Evolutionary conservation across 1,139 yeast genomes (phyloP).

Genomic region (Sugiyamaella neomexicana): DNA sequence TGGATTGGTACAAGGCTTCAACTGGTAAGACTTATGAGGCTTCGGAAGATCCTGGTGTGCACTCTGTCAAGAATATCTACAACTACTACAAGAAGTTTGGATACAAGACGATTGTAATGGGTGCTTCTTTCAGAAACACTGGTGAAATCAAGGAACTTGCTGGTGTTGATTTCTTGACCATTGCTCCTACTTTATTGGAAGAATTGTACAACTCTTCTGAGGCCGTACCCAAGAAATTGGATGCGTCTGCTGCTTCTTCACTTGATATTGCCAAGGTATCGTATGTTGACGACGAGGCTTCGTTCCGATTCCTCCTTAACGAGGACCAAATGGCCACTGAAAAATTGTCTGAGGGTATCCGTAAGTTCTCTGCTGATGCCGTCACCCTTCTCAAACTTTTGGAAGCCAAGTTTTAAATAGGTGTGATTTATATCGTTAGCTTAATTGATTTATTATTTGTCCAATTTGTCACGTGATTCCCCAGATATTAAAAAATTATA

Average conservation of each 20-base stretch:
- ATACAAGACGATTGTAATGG: conserved; percentile 98
- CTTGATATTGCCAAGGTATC: conserved; percentile 68
- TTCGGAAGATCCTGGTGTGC: conserved; percentile 93
- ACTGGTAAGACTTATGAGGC: conserved; percentile 84
- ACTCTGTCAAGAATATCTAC: conserved; percentile 82
- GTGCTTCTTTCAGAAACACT: conserved; percentile 98
- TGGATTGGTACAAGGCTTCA: conserved; percentile 96
- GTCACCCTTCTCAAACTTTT: conserved; percentile 76
- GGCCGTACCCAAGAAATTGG: conserved; percentile 77
- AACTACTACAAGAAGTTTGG: conserved; percentile 98
- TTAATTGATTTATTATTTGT: neutral
- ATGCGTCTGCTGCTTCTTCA: conserved; percentile 58
- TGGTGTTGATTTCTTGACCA: conserved; percentile 95
- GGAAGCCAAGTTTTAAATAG: conserved; percentile 50
- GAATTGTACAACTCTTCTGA: conserved; percentile 78
- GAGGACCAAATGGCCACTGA: conserved; percentile 99
- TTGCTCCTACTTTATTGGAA: conserved; percentile 90
- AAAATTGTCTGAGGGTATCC: conserved; percentile 96
- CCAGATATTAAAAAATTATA: neutral
- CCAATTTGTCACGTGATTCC: neutral
- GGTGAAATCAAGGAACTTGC: conserved; percentile 97
- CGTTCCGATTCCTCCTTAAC: conserved; percentile 87
- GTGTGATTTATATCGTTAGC: neutral
- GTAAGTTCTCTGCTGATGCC: conserved; percentile 95
- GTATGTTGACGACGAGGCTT: conserved; percentile 80